Base-by-base conservation (phyloP, 306 rosid species). In the Trifolium subterraneum region DNA sequence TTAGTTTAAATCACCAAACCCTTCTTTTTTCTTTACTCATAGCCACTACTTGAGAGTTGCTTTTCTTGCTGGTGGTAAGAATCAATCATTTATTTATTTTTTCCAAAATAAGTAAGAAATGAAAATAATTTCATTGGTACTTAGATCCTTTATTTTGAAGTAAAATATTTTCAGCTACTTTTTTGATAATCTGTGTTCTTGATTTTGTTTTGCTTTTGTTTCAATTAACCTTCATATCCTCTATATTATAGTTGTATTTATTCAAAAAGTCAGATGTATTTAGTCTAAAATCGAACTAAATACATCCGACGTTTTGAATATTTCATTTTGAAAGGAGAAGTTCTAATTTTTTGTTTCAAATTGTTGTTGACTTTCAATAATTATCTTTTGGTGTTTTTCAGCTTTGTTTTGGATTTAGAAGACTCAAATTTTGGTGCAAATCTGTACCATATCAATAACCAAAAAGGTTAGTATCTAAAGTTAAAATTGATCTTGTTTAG, bases 11-110 rank as follows among this genome's bases (percentile, higher is more conserved):
- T 71, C 78, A 62, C 14, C 3, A 14, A 70, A 63, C 29, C 69
- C 73, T 50, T 54, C 13, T 20, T 29, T 36, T 36, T 36, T 7
- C 39, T 2, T 29, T 29, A 5, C 6, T 29, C 33, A 29, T 36
- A 36, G 4, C 16, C 6, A 44, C 50, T 2, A 41, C 47, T 41
- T 1, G 29, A 25, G 29, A 10, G 45, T 41, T 9, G 45, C 15
- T 31, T 72, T 82, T 78, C 39, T 19, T 2, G 4, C 65, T 45
- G 80, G 74, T 78, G 71, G 81, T 25, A 47, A 56, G 72, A 56
- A 55, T 58, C 62, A 25, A 56, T 23, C 48, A 11, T 16, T 9
- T 62, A 29, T 52, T 15, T n/a, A n/a, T n/a, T n/a, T n/a, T 15
- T 29, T 31, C 14, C 45, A 1, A 63, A 27, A 22, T 55, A 8